A percentile compares a stretch with the other conserved stretches of the same genome.
Evolutionary conservation across 2,329 filamentous ascomycete species (phyloP).

Genomic region (Leptographium procerum): DNA sequence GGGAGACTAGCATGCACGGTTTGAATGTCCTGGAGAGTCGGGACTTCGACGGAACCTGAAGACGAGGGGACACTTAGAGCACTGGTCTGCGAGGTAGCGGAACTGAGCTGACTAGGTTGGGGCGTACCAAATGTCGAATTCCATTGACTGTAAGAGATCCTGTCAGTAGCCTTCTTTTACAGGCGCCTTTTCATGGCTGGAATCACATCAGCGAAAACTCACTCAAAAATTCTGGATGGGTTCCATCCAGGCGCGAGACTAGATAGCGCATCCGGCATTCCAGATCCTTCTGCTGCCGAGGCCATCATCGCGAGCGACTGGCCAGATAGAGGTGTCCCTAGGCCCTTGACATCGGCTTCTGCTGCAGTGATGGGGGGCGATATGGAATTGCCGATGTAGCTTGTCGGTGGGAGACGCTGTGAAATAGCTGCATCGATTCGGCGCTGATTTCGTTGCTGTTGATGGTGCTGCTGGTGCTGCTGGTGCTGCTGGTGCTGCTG

Average conservation of each 20-base stretch:
- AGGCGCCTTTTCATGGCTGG: neutral
- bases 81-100: slow-evolving; percentile 33
- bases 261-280: slow-evolving; percentile 37
- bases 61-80: slow-evolving; percentile 42
- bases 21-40: slow-evolving; percentile 42
- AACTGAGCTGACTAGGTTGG: slow-evolving; percentile 30
- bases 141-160: slow-evolving; percentile 61
- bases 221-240: slow-evolving; percentile 82
- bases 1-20: slow-evolving; percentile 33
- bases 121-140: slow-evolving; percentile 83
- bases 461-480: slow-evolving; percentile 20
- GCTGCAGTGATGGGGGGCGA: slow-evolving; percentile 69
- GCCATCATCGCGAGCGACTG: slow-evolving; percentile 63
- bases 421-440: slow-evolving; percentile 37
- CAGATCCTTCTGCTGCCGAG: slow-evolving; percentile 37
- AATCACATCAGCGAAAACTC: slow-evolving; percentile 28
- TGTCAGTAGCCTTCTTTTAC: neutral
- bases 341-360: slow-evolving; percentile 59
- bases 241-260: slow-evolving; percentile 54
- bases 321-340: slow-evolving; percentile 56
- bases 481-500: slow-evolving; percentile 11
- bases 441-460: slow-evolving; percentile 7
- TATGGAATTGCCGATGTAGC: slow-evolving; percentile 45
- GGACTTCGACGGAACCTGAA: slow-evolving; percentile 42
- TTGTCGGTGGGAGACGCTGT: slow-evolving; percentile 33